Conservation (phyloP, 2,329 filamentous ascomycete genomes). For the Colletotrichum sp. region DNA sequence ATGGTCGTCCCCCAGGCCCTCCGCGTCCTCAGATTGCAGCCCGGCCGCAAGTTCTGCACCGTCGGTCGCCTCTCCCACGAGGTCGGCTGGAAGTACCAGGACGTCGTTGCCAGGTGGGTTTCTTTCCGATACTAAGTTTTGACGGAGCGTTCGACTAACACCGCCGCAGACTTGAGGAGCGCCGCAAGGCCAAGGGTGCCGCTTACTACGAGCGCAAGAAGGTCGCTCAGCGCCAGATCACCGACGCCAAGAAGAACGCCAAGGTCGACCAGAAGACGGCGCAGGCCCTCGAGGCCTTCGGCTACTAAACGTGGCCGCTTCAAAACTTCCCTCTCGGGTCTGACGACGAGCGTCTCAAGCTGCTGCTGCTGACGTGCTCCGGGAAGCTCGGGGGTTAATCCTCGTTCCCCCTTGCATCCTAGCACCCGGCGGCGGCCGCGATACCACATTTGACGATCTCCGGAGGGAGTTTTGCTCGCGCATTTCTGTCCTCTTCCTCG, state of each 20-base stretch:
- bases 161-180: slow-evolving; percentile 86
- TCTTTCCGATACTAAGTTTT: neutral
- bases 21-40: slow-evolving; percentile 94
- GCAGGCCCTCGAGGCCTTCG: slow-evolving; percentile 86
- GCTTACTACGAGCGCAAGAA: slow-evolving; percentile 99
- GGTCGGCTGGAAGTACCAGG: slow-evolving; percentile 99
- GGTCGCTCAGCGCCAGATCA: slow-evolving; percentile 87
- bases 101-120: slow-evolving; percentile 94
- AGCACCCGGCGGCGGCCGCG: slow-evolving; percentile 9
- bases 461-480: slow-evolving; percentile 18
- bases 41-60: slow-evolving; percentile 99
- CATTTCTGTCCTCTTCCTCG: slow-evolving; percentile 49
- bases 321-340: slow-evolving; percentile 3
- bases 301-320: slow-evolving; percentile 71
- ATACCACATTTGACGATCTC: slow-evolving; percentile 1
- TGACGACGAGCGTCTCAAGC: neutral
- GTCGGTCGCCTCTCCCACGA: slow-evolving; percentile 97
- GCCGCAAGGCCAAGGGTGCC: slow-evolving; percentile 98
- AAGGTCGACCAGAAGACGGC: slow-evolving; percentile 85
- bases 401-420: slow-evolving; percentile 1
- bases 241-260: slow-evolving; percentile 91
- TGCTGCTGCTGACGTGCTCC: neutral
- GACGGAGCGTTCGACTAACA: neutral
- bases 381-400: slow-evolving; percentile 16
- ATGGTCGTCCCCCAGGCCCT: slow-evolving; percentile 99